phyloP scores from a whole-genome alignment of 176 grass and related monocot species.

The Ensete glaucum region DNA sequence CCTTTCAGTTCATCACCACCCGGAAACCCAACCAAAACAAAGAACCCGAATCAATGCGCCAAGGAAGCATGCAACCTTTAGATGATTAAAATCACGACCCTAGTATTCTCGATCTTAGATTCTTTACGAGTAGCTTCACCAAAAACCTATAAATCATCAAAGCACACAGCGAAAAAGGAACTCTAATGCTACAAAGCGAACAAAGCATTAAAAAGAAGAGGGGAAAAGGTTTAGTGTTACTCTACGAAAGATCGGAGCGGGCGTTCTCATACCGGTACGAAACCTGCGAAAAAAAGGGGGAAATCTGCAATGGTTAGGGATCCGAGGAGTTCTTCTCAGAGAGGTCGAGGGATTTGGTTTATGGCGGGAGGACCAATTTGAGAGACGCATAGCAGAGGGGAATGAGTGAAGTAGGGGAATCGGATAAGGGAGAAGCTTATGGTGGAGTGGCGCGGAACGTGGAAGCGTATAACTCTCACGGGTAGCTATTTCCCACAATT shows the following conservation, averaged over 20 bases:
- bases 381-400: no score
- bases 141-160: neutral
- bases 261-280: neutral
- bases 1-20: neutral
- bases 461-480: neutral
- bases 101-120: neutral
- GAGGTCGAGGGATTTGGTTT: neutral
- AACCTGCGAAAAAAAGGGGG: neutral
- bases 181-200: neutral
- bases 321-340: neutral
- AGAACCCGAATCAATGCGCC: no score
- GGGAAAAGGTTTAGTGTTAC: neutral
- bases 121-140: no score
- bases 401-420: neutral
- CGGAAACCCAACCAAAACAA: neutral
- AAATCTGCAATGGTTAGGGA: neutral
- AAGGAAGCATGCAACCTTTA: neutral
- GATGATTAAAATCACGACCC: neutral
- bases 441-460: slow-evolving; percentile 9
- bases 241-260: neutral
- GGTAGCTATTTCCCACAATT: neutral
- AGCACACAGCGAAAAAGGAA: neutral
- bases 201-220: neutral
- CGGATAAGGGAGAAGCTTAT: neutral
- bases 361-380: slow-evolving; percentile 3